Percentiles rank a stretch among this genome's conserved stretches.
phyloP scores from a whole-genome alignment of 345 rosid species.

The Acer yangbiense region DNA sequence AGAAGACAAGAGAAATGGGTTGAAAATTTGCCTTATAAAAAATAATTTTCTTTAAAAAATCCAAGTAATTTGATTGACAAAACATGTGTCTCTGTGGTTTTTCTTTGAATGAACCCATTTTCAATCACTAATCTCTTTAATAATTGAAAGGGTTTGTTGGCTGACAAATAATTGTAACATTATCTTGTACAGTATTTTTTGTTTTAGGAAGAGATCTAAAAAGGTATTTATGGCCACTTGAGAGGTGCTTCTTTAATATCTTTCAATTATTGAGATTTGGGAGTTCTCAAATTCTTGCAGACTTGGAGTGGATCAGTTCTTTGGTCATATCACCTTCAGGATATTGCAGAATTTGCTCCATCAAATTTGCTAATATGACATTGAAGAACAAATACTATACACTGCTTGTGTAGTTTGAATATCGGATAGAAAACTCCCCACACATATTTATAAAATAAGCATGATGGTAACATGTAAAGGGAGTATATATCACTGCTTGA shows the following conservation, averaged over 20 bases:
- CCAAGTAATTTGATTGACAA: slow-evolving; percentile 10
- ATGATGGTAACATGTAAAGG: no score
- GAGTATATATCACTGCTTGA: no score
- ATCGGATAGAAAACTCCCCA: no score
- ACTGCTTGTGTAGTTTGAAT: no score
- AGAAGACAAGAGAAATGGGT: slow-evolving; percentile 16
- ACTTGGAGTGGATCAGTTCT: background rate
- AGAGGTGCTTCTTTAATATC: background rate
- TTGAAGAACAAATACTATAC: no score
- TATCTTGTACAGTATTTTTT: slow-evolving; percentile 9
- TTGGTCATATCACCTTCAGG: background rate
- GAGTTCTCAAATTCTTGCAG: background rate
- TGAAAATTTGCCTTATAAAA: background rate
- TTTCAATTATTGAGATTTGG: slow-evolving; percentile 15
- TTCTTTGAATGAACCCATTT: slow-evolving; percentile 3
- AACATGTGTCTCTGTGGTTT: slow-evolving; percentile 10
- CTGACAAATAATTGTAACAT: slow-evolving; percentile 13
- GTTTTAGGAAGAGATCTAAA: background rate
- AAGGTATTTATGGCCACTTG: slow-evolving; percentile 2
- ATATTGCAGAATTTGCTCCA: no score
- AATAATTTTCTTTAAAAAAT: no score
- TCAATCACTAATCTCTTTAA: background rate
- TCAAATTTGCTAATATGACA: background rate
- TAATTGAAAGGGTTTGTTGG: slow-evolving; percentile 21
- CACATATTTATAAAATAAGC: no score